Evolutionary conservation across 306 rosid species (phyloP).

Genomic region (Vachellia collinsii): DNA sequence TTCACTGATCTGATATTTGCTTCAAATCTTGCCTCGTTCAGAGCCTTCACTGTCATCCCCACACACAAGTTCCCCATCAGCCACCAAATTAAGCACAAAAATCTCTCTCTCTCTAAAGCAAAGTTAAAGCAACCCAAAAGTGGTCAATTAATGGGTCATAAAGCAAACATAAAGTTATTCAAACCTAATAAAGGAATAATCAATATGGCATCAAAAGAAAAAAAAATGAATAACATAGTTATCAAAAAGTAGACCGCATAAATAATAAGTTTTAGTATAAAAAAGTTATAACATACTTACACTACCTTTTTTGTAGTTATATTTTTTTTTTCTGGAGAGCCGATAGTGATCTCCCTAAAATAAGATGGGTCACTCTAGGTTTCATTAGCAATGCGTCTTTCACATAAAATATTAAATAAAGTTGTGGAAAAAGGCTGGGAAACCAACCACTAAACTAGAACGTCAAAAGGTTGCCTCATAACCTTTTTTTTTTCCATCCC

Average conservation of each 20-base stretch:
- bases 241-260: too few species aligned
- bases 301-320: too few species aligned
- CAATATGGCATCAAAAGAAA: too few species aligned
- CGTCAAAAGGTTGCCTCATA: neutral
- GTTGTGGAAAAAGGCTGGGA: neutral
- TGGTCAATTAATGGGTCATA: neutral
- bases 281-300: too few species aligned
- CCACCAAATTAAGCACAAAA: neutral
- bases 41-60: conserved; percentile 69
- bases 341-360: too few species aligned
- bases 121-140: conserved; percentile 17
- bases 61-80: neutral
- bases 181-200: too few species aligned
- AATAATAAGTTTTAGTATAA: too few species aligned
- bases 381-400: neutral
- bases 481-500: too few species aligned
- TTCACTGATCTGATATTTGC: conserved; percentile 61
- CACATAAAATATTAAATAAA: neutral
- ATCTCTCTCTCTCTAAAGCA: neutral
- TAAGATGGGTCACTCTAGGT: conserved; percentile 4
- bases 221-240: too few species aligned
- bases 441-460: conserved; percentile 3
- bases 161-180: neutral
- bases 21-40: conserved; percentile 79
- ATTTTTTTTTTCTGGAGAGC: too few species aligned